Percentiles rank a stretch among this genome's conserved stretches.
phyloP scores from a whole-genome alignment of 2,329 filamentous ascomycete species.

The Exserohilum rostratum region DNA sequence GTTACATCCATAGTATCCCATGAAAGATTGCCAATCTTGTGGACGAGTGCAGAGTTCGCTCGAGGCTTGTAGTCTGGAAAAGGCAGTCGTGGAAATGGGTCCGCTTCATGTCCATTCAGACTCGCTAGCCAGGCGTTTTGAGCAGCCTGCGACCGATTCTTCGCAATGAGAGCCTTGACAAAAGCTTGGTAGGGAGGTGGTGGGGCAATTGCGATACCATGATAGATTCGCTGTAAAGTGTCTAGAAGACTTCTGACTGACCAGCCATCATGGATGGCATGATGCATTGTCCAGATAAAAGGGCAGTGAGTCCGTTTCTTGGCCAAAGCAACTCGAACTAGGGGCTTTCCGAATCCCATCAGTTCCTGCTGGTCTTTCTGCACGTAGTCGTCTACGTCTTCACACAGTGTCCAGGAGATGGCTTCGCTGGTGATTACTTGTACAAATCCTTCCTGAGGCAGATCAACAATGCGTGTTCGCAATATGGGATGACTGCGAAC shows the following conservation, averaged over 20 bases:
- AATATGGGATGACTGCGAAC: background rate
- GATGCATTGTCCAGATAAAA: constrained; percentile 30
- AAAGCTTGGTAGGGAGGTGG: too few relatives aligned
- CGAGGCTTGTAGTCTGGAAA: too few relatives aligned
- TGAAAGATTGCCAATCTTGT: too few relatives aligned
- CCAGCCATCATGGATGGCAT: constrained; percentile 33
- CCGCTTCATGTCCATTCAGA: too few relatives aligned
- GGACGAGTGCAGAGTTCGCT: too few relatives aligned
- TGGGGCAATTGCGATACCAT: background rate
- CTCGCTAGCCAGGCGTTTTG: too few relatives aligned
- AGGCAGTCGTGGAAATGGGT: too few relatives aligned
- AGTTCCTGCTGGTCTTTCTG: background rate
- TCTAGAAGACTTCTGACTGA: too few relatives aligned
- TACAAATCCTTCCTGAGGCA: background rate
- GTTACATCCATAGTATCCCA: background rate
- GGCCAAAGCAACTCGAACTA: background rate
- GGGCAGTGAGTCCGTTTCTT: background rate
- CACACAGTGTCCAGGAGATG: background rate
- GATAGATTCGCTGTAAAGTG: too few relatives aligned
- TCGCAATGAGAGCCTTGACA: too few relatives aligned
- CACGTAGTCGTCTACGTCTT: background rate
- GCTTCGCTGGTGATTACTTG: background rate
- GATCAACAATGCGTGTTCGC: background rate
- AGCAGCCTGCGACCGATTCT: too few relatives aligned
- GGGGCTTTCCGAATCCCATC: background rate